Evolutionary conservation across 1,139 yeast genomes (phyloP).

Genomic region (Protomyces inouyei): DNA sequence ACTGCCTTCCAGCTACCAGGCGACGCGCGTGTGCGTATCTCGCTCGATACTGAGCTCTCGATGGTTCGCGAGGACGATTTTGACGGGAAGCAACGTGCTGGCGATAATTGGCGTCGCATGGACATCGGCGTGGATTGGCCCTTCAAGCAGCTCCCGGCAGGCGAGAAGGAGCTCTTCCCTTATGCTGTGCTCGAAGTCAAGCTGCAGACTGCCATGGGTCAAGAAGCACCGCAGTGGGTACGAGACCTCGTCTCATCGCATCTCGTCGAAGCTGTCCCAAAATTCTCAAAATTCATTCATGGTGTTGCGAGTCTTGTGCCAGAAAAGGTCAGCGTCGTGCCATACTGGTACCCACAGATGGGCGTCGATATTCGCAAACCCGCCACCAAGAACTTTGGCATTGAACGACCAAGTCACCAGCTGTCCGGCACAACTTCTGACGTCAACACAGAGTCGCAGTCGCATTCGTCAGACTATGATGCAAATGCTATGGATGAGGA

Average conservation of each 20-base stretch:
- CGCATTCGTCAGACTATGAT: constrained; percentile 40
- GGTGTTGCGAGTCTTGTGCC: constrained; percentile 88
- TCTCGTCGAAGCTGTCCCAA: constrained; percentile 95
- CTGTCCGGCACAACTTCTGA: constrained; percentile 39
- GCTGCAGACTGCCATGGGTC: constrained; percentile 94
- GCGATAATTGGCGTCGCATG: constrained; percentile 94
- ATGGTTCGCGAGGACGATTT: constrained; percentile 97
- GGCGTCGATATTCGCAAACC: constrained; percentile 91
- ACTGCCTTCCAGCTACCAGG: constrained; percentile 99
- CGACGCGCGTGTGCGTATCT: constrained; percentile 96
- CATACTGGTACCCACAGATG: constrained; percentile 99
- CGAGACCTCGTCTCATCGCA: constrained; percentile 86
- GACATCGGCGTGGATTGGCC: constrained; percentile 98
- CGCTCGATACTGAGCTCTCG: constrained; percentile 88
- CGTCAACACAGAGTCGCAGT: constrained; percentile 41
- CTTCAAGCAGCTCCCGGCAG: constrained; percentile 72
- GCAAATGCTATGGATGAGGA: constrained; percentile 41
- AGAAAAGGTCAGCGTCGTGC: constrained; percentile 73
- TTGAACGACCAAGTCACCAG: constrained; percentile 49
- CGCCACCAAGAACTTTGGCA: constrained; percentile 62
- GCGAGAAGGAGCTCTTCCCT: constrained; percentile 87
- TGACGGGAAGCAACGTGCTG: constrained; percentile 85
- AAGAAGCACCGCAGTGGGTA: constrained; percentile 98
- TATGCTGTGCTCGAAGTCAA: constrained; percentile 96
- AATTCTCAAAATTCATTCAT: constrained; percentile 92